phyloP scores from a whole-genome alignment of 1,139 yeast species.

The Scheffersomyces segobiensis region DNA sequence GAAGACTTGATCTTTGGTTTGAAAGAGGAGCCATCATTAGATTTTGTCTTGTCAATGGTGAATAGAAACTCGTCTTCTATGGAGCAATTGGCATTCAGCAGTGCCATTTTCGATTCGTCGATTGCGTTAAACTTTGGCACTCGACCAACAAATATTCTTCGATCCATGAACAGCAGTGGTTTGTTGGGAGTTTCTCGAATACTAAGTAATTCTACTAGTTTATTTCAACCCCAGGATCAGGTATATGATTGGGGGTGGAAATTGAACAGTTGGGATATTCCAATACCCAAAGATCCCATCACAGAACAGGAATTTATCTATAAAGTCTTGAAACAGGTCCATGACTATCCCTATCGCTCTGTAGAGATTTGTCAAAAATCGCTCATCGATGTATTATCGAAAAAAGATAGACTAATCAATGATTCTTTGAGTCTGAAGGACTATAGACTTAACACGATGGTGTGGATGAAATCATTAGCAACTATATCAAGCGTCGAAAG shows the following conservation, averaged over 20 bases:
- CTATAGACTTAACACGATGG: constrained; percentile 9
- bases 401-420: constrained; percentile 11
- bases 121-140: constrained; percentile 18
- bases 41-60: constrained; percentile 48
- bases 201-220: constrained; percentile 15
- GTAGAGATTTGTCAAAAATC: constrained; percentile 16
- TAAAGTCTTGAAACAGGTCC: constrained; percentile 42
- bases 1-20: constrained; percentile 64
- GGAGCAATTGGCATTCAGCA: constrained; percentile 51
- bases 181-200: constrained; percentile 49
- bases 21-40: constrained; percentile 56
- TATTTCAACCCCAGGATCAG: constrained; percentile 1
- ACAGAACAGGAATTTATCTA: constrained; percentile 48
- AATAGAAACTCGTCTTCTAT: constrained; percentile 34
- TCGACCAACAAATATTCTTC: constrained; percentile 20
- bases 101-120: constrained; percentile 56
- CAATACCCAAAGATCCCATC: constrained; percentile 32
- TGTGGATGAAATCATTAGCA: constrained; percentile 42
- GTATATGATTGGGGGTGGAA: constrained; percentile 66
- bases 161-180: constrained; percentile 47
- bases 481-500: constrained; percentile 27
- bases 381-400: constrained; percentile 18
- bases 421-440: constrained; percentile 15
- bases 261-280: constrained; percentile 68
- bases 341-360: constrained; percentile 26